Evolutionary conservation across 2,329 filamentous ascomycete species (phyloP).

Genomic region (Penicillium concentricum): DNA sequence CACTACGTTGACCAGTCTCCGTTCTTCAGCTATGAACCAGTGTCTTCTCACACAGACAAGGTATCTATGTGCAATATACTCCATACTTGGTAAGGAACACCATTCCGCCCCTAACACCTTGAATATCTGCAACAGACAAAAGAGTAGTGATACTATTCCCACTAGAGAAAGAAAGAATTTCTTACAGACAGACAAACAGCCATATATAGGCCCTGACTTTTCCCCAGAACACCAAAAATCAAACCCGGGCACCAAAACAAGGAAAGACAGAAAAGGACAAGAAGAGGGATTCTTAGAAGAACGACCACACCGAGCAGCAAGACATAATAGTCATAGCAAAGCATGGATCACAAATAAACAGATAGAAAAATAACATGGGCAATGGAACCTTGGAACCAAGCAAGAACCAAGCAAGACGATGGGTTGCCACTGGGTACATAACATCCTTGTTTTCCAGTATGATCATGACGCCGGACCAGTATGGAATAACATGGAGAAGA

Average conservation of each 20-base stretch:
- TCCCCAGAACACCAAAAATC: conserved; percentile 10
- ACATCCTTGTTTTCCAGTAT: conserved; percentile 9
- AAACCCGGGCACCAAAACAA: neutral
- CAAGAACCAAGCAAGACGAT: conserved; percentile 1
- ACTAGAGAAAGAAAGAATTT: conserved; percentile 2
- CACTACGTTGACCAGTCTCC: neutral
- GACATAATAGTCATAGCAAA: conserved; percentile 6
- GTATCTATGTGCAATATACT: neutral
- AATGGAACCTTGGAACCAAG: neutral
- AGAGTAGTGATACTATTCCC: conserved; percentile 11
- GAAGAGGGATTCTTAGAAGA: conserved; percentile 1
- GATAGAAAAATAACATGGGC: neutral
- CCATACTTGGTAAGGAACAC: neutral
- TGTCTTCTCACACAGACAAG: neutral
- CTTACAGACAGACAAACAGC: conserved; percentile 6
- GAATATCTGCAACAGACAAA: neutral
- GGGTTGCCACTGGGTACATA: neutral
- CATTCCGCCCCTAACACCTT: neutral
- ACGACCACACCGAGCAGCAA: neutral
- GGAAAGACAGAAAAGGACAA: neutral
- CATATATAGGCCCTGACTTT: conserved; percentile 11
- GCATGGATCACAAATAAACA: neutral
- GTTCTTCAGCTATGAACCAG: neutral
- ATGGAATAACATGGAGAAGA: conserved; percentile 12
- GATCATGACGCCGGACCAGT: conserved; percentile 19